Conservation (phyloP, 176 grass and related monocot species). For the Metroxylon sagu region DNA sequence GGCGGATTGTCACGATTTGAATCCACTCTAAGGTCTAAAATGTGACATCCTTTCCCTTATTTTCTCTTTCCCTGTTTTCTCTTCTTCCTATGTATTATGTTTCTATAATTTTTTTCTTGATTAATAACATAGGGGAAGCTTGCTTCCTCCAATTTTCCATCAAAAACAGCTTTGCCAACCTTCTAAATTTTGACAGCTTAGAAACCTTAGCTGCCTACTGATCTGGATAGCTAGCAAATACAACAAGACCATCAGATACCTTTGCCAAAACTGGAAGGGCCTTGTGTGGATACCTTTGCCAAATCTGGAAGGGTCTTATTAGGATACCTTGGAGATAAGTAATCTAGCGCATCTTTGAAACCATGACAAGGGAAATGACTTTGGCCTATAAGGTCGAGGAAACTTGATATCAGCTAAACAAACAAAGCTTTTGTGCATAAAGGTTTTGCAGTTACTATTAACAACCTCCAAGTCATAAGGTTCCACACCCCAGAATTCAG, state of each 20-base stretch:
- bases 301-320: too few species aligned
- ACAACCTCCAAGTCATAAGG: constrained; percentile 95
- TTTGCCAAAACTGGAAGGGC: constrained; percentile 89
- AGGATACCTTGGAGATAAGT: constrained; percentile 83
- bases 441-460: constrained; percentile 84
- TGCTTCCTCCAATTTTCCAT: too few species aligned
- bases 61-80: too few species aligned
- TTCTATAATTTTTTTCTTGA: too few species aligned
- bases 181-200: constrained; percentile 24
- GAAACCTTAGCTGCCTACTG: constrained; percentile 16
- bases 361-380: constrained; percentile 94
- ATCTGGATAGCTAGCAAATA: constrained; percentile 53
- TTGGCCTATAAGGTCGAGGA: constrained; percentile 78
- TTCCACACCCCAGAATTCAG: constrained; percentile 82
- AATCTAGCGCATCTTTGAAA: constrained; percentile 97
- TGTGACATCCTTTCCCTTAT: too few species aligned
- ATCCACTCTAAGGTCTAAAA: too few species aligned
- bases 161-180: too few species aligned
- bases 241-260: constrained; percentile 75
- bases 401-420: constrained; percentile 86
- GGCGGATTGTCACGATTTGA: too few species aligned
- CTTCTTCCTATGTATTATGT: too few species aligned
- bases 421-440: constrained; percentile 90
- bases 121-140: too few species aligned
- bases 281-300: too few species aligned